Evolutionary conservation across 345 rosid species (phyloP).

Genomic region (Dovyalis caffra): DNA sequence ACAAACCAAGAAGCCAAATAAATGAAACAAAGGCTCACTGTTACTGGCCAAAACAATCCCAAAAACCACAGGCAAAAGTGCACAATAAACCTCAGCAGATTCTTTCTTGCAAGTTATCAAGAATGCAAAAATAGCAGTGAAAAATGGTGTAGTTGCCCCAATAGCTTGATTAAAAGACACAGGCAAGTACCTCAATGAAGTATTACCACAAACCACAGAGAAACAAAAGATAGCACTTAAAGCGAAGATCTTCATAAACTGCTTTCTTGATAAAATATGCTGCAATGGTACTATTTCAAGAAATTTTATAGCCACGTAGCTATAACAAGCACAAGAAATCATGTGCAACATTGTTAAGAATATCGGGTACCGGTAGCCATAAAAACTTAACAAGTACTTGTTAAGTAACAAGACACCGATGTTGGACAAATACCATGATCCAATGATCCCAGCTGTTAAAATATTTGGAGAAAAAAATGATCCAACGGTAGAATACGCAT

Average conservation of each 20-base stretch:
- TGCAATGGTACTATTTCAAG: slow-evolving; percentile 85
- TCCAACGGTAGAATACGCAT: slow-evolving; percentile 36
- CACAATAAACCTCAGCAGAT: slow-evolving; percentile 76
- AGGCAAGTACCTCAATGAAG: slow-evolving; percentile 86
- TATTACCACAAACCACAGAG: slow-evolving; percentile 96
- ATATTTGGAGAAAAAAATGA: slow-evolving; percentile 51
- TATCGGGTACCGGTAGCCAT: slow-evolving; percentile 90
- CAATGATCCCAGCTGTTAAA: slow-evolving; percentile 70
- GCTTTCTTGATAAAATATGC: slow-evolving; percentile 70
- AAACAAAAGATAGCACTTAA: slow-evolving; percentile 82
- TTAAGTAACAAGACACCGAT: slow-evolving; percentile 91
- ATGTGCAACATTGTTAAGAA: slow-evolving; percentile 92
- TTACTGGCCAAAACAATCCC: slow-evolving; percentile 94
- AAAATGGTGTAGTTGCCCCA: slow-evolving; percentile 98
- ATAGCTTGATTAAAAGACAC: slow-evolving; percentile 97
- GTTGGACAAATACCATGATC: slow-evolving; percentile 91
- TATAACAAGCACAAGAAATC: slow-evolving; percentile 80
- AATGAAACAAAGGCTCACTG: slow-evolving; percentile 85
- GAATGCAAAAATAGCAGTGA: slow-evolving; percentile 93
- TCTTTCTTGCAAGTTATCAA: slow-evolving; percentile 87
- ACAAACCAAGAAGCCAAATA: slow-evolving; percentile 90
- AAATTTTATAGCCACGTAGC: slow-evolving; percentile 65
- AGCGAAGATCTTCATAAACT: slow-evolving; percentile 79
- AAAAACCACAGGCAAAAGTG: slow-evolving; percentile 83
- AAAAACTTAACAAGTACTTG: slow-evolving; percentile 89